A percentile compares a stretch with the other conserved stretches of the same genome.
phyloP scores from a whole-genome alignment of 2,329 filamentous ascomycete genomes.

The Orbilia ellipsospora region DNA sequence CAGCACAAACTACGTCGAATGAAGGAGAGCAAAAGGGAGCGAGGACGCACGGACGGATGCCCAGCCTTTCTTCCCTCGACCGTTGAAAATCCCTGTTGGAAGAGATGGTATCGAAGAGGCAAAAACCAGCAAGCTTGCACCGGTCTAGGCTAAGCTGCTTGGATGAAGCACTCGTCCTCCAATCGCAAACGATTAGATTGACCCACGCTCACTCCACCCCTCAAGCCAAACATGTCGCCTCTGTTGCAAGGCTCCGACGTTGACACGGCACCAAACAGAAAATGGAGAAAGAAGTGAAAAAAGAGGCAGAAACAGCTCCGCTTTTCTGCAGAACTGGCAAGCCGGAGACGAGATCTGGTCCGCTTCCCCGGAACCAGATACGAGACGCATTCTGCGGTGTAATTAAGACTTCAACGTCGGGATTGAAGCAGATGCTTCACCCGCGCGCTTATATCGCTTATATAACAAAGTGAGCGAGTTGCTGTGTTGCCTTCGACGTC shows the following conservation, averaged over 20 bases:
- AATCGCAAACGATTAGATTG: not conserved
- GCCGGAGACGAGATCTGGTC: constrained; percentile 53
- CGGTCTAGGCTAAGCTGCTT: constrained; percentile 46
- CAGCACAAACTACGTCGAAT: not conserved
- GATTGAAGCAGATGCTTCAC: not conserved
- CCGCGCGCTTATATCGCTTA: constrained; percentile 44
- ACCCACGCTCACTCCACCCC: not conserved
- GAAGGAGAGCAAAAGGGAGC: not conserved
- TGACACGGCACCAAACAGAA: constrained; percentile 1
- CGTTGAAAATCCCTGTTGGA: constrained; percentile 25
- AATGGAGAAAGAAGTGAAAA: not conserved
- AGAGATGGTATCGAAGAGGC: constrained; percentile 15
- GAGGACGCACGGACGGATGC: constrained; percentile 7
- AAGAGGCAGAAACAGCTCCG: constrained; percentile 29
- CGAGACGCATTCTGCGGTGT: constrained; percentile 20
- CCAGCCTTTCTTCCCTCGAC: not conserved
- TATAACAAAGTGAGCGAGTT: too few relatives aligned
- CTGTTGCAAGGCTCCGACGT: constrained; percentile 13
- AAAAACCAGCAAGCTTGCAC: constrained; percentile 2
- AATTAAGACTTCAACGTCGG: too few relatives aligned
- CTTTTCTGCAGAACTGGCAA: constrained; percentile 43
- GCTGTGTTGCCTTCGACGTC: constrained; percentile 17
- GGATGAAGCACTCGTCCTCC: constrained; percentile 22
- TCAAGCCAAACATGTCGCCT: not conserved
- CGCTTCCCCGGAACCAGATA: constrained; percentile 47